These are phyloP conservation scores for Cyclaneusma minus DNA, from an alignment of 2,329 filamentous ascomycete species.

Conservation along the genomic window DNA sequence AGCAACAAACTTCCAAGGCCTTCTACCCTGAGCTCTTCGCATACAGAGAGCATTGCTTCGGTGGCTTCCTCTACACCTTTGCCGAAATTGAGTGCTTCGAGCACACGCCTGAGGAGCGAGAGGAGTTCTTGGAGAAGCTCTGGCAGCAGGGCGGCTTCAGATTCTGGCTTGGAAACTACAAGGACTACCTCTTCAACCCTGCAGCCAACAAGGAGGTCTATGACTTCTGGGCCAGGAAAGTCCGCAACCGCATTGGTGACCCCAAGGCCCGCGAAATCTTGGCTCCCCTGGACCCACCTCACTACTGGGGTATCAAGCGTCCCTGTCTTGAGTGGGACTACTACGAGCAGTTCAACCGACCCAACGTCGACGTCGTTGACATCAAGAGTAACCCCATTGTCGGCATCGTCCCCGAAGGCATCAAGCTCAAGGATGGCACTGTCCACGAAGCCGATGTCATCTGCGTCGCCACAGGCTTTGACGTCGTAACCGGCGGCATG, in stretches of 20 bases:
- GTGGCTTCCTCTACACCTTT: constrained; percentile 43
- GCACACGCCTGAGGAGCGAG: constrained; percentile 31
- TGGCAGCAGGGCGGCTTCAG: constrained; percentile 38
- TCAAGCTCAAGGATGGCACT: constrained; percentile 11
- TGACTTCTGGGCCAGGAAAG: constrained; percentile 2
- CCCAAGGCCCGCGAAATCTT: not conserved
- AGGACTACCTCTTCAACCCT: constrained; percentile 29
- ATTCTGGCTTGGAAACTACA: constrained; percentile 37
- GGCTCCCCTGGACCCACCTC: constrained; percentile 1
- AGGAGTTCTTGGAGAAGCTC: constrained; percentile 29
- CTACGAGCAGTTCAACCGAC: constrained; percentile 15
- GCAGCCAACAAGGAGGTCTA: constrained; percentile 30
- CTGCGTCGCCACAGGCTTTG: constrained; percentile 23
- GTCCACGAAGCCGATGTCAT: constrained; percentile 16
- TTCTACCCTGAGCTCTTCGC: constrained; percentile 35
- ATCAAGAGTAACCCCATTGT: constrained; percentile 15
- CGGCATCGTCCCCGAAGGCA: constrained; percentile 12
- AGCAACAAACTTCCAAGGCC: constrained; percentile 30
- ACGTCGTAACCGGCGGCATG: constrained; percentile 25
- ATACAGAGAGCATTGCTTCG: constrained; percentile 34
- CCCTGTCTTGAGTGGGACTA: constrained; percentile 20
- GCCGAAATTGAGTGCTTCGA: constrained; percentile 38
- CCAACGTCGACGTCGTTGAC: constrained; percentile 16
- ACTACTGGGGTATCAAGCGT: constrained; percentile 1
- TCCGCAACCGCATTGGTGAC: constrained; percentile 1